A percentile compares a stretch with the other conserved stretches of the same genome.
Evolutionary conservation across 805 yeast species (phyloP).

Genomic region (Vanderwaltozyma yarrowii): DNA sequence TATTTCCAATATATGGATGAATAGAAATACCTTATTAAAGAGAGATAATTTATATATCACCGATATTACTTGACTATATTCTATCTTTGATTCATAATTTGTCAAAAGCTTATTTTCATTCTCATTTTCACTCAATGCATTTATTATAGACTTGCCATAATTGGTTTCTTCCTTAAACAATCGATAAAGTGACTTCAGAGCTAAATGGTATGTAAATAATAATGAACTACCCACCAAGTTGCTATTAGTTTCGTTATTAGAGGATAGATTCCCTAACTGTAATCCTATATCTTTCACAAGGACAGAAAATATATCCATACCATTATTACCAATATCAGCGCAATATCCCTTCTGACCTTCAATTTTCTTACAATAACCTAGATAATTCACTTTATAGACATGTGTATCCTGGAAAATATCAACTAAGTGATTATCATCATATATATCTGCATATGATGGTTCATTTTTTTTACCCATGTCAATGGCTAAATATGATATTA

Average conservation of each 20-base stretch:
- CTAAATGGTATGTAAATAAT: conserved; percentile 16
- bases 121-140: conserved; percentile 7
- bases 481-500: conserved; percentile 22
- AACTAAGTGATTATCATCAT: conserved; percentile 21
- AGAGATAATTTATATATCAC: conserved; percentile 8
- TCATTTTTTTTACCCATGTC: conserved; percentile 21
- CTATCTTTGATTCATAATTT: conserved; percentile 1
- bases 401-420: conserved; percentile 17
- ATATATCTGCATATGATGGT: conserved; percentile 8
- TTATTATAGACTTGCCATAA: conserved; percentile 12
- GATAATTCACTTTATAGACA: conserved; percentile 16
- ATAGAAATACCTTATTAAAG: conserved; percentile 9
- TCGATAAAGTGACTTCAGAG: conserved; percentile 12
- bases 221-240: conserved; percentile 18
- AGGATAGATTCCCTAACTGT: conserved; percentile 18
- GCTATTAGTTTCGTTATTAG: conserved; percentile 11
- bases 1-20: conserved; percentile 8
- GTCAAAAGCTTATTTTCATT: conserved; percentile 2
- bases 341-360: conserved; percentile 13
- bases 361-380: conserved; percentile 22
- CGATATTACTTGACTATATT: conserved; percentile 11
- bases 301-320: conserved; percentile 20
- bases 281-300: conserved; percentile 25
- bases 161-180: conserved; percentile 11
- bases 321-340: conserved; percentile 10